Evolutionary conservation across 371 early-diverging fungal genomes (phyloP).

Genomic region (Mucor irregularis): DNA sequence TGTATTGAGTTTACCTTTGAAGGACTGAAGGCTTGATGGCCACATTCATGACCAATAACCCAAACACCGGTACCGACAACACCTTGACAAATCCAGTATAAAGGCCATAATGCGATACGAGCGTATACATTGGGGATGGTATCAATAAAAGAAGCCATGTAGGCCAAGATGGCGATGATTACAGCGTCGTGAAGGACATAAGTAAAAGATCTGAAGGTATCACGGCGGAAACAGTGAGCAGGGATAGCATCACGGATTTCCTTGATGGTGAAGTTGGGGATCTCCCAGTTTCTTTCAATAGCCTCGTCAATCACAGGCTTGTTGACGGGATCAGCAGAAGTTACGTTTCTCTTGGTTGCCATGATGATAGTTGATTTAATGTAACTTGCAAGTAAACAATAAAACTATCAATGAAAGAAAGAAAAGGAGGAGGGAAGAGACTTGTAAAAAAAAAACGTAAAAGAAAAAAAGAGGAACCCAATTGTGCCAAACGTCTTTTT

Average conservation of each 20-base stretch:
- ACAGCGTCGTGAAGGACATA: constrained; percentile 73
- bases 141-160: constrained; percentile 72
- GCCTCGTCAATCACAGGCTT: constrained; percentile 30
- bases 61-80: constrained; percentile 83
- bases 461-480: background rate
- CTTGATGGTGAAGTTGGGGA: constrained; percentile 81
- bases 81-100: constrained; percentile 82
- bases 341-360: constrained; percentile 27
- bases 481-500: no score
- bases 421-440: background rate
- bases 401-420: background rate
- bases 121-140: constrained; percentile 42
- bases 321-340: background rate
- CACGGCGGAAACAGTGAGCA: constrained; percentile 83
- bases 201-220: constrained; percentile 66
- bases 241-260: constrained; percentile 86
- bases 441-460: background rate
- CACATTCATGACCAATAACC: constrained; percentile 90
- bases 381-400: background rate
- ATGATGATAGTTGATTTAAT: constrained; percentile 15
- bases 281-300: constrained; percentile 55
- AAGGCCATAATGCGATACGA: constrained; percentile 66
- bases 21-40: constrained; percentile 83
- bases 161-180: constrained; percentile 58
- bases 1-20: constrained; percentile 43